These are phyloP conservation scores for Pilatotrama ljubarskyi DNA, from an alignment of 768 basidiomycete species.

Conservation along the genomic window DNA sequence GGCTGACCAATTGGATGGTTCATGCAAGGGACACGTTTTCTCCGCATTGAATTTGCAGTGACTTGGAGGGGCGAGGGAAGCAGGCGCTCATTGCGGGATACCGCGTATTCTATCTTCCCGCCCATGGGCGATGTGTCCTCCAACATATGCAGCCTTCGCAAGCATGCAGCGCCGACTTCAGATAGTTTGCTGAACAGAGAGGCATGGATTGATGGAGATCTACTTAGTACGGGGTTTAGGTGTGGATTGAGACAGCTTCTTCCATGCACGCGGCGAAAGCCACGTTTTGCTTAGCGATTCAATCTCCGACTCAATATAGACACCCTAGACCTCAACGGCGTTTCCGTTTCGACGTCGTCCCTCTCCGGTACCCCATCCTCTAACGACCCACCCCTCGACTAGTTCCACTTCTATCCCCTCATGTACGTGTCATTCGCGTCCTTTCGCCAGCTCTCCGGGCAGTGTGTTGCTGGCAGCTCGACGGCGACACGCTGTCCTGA, in stretches of 20 bases:
- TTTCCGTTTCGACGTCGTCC: conserved; percentile 28
- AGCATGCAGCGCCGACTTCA: not conserved
- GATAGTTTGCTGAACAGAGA: too few relatives aligned
- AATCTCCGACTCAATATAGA: conserved; percentile 24
- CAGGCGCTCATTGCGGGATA: not conserved
- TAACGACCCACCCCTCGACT: conserved; percentile 27
- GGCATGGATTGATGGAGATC: too few relatives aligned
- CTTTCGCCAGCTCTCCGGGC: not conserved
- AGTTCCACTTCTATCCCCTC: conserved; percentile 26
- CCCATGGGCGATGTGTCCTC: not conserved
- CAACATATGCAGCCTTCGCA: not conserved
- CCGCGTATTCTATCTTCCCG: not conserved
- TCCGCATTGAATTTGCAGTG: not conserved
- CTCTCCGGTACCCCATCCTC: conserved; percentile 29
- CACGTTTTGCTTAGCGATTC: conserved; percentile 24
- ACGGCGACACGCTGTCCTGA: not conserved
- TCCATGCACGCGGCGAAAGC: conserved; percentile 7
- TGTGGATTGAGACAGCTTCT: conserved; percentile 3
- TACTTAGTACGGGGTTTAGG: not conserved
- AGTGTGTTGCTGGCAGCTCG: not conserved
- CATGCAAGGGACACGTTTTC: not conserved
- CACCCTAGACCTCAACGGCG: conserved; percentile 26
- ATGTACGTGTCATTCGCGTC: conserved; percentile 30
- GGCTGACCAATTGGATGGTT: too few relatives aligned
- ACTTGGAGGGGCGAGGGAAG: too few relatives aligned